Evolutionary conservation across 345 rosid genomes (phyloP), one percentile per base, ranked within the genome.

Genomic region (Gossypium anomalum): DNA sequence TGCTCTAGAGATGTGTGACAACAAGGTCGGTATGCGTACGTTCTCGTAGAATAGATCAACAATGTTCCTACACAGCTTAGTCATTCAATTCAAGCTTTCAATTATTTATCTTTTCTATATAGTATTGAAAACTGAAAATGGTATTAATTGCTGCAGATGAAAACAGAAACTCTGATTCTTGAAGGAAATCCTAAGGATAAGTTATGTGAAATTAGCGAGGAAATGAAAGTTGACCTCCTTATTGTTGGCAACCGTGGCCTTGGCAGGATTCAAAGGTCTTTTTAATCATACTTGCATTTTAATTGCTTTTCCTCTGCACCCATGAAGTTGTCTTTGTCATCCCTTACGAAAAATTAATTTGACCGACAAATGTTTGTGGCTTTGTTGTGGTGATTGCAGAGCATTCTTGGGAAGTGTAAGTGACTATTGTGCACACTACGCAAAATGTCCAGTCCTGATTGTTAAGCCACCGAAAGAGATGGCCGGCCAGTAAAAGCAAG

Each of bases 401-500:
- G 90, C 97, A 1, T 82, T 94, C 48, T 52, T 89, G 72, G 97
- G 98, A 49, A 90, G 97, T 38, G 92, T 88, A 57, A 92, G 94
- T 79, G 93, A 94, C 60, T 85, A 86, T 68, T 87, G 94, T 78
- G 87, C 94, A 0, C 97, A 88, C 44, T 86, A 88, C 67, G 92
- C 89, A 7, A 84, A 76, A 53, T 90, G 97, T 14, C 93, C 97
- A 15, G 70, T 85, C 75, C 88, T 87, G 22, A 87, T 94, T 11
- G 94, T 90, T 47, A 85, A 84, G 84, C 94, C 93, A 4, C 87
- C 87, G 2, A 78, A 72, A 72, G 82, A 61, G 4, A 13, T 38
- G 19, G 9, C 47, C 47, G 3, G 9, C 43, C 10, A 48, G 52
- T 48, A 13, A 48, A 48, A 48, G 12, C 27, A 56, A 57, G 61